These are phyloP conservation scores for Carpinus viminea DNA, from an alignment of 306 rosid genomes.

Conservation along the genomic window DNA sequence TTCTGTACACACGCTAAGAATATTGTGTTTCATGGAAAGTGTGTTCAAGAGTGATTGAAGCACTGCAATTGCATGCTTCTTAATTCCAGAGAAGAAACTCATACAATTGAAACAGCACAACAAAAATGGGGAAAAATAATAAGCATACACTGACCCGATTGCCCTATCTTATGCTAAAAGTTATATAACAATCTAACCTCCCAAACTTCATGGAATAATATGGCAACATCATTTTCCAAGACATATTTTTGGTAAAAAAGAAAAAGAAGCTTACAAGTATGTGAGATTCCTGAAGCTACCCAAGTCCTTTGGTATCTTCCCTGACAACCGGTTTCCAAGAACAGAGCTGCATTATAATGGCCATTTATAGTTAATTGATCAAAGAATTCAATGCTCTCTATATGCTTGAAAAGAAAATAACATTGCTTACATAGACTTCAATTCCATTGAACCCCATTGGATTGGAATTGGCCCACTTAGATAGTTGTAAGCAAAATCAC, in stretches of 20 bases:
- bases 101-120: too few species aligned
- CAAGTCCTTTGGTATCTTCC: conserved; percentile 37
- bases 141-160: background rate
- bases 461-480: conserved; percentile 28
- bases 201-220: too few species aligned
- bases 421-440: conserved; percentile 21
- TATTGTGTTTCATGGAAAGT: background rate
- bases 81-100: background rate
- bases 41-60: background rate
- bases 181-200: background rate
- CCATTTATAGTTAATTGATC: background rate
- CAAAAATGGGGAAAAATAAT: background rate
- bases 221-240: background rate
- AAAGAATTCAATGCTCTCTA: background rate
- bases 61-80: background rate
- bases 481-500: conserved; percentile 37
- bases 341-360: conserved; percentile 24
- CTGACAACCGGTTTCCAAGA: conserved; percentile 27
- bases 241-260: background rate
- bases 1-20: background rate
- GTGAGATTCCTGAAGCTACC: conserved; percentile 30
- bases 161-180: background rate
- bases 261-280: conserved; percentile 19
- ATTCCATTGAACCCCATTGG: conserved; percentile 24
- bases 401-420: background rate